Percentiles rank a stretch among this genome's conserved stretches.
These are phyloP conservation scores for Rhodotorula sphaerocarpa DNA, from an alignment of 768 basidiomycete genomes.

Conservation along the genomic window DNA sequence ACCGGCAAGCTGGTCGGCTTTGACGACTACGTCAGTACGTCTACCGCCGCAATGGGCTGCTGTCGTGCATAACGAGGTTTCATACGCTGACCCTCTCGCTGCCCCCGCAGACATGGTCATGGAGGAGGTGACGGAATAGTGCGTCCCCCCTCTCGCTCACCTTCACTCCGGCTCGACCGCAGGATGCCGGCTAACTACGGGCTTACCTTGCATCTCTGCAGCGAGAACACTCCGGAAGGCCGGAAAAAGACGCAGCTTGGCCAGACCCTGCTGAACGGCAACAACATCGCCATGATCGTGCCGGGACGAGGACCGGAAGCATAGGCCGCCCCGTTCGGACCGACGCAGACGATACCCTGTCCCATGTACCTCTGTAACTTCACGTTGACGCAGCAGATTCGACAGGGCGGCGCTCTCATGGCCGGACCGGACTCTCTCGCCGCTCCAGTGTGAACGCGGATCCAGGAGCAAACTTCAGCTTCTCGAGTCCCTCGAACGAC, in stretches of 20 bases:
- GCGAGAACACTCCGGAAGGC: constrained; percentile 71
- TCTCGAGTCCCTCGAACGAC: no score
- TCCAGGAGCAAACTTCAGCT: no score
- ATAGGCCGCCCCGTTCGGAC: no score
- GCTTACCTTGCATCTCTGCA: constrained; percentile 41
- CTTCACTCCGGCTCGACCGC: not conserved
- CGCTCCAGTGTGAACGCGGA: no score
- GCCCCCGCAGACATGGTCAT: constrained; percentile 62
- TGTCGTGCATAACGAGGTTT: not conserved
- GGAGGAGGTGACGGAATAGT: constrained; percentile 96
- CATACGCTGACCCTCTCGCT: not conserved
- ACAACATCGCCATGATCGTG: constrained; percentile 57
- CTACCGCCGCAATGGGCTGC: not conserved
- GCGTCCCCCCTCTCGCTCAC: constrained; percentile 42
- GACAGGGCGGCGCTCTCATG: no score
- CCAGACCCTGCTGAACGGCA: constrained; percentile 84
- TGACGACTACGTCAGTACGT: constrained; percentile 97
- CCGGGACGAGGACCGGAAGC: constrained; percentile 13
- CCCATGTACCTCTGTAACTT: no score
- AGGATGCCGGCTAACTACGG: no score
- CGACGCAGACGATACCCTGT: no score
- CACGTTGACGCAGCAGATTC: no score
- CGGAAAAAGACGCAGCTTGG: constrained; percentile 68
- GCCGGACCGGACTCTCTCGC: no score
- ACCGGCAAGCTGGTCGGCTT: constrained; percentile 89